Evolutionary conservation across 805 yeast genomes (phyloP).

Genomic region (Saccharomycopsis selenospora): DNA sequence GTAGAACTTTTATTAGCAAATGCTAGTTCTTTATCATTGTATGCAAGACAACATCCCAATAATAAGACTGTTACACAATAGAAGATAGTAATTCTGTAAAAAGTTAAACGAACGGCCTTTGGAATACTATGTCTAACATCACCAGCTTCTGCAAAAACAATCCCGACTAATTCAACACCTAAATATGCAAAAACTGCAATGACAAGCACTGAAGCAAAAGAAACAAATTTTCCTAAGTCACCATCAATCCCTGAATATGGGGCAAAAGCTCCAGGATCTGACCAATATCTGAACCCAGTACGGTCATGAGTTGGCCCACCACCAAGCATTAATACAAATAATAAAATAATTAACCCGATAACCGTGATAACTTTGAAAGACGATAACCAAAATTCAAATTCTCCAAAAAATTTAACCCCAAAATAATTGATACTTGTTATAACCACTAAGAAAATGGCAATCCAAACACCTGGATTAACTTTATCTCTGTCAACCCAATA

Average conservation of each 20-base stretch:
- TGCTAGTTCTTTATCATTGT: slow-evolving; percentile 41
- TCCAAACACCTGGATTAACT: slow-evolving; percentile 45
- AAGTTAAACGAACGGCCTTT: slow-evolving; percentile 59
- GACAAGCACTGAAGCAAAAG: slow-evolving; percentile 56
- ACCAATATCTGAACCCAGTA: slow-evolving; percentile 66
- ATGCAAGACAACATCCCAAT: slow-evolving; percentile 62
- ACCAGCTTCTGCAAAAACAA: slow-evolving; percentile 67
- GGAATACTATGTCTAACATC: slow-evolving; percentile 64
- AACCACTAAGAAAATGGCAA: slow-evolving; percentile 40
- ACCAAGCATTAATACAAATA: slow-evolving; percentile 63
- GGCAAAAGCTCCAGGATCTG: slow-evolving; percentile 58
- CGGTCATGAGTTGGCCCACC: slow-evolving; percentile 74
- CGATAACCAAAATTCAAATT: slow-evolving; percentile 49
- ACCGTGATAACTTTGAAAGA: slow-evolving; percentile 57
- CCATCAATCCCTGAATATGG: slow-evolving; percentile 40
- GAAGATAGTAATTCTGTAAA: slow-evolving; percentile 61
- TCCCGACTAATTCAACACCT: slow-evolving; percentile 64
- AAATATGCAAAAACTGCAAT: slow-evolving; percentile 62
- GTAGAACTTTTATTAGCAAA: slow-evolving; percentile 41
- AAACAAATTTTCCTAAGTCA: slow-evolving; percentile 48
- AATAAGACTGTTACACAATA: slow-evolving; percentile 55
- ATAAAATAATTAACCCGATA: slow-evolving; percentile 56
- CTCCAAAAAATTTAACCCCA: slow-evolving; percentile 42
- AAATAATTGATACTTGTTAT: slow-evolving; percentile 37
- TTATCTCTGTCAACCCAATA: slow-evolving; percentile 40